Evolutionary conservation across 2,329 filamentous ascomycete genomes (phyloP), one percentile per base, ranked within the genome.

Genomic region (Albophoma yamanashiensis): DNA sequence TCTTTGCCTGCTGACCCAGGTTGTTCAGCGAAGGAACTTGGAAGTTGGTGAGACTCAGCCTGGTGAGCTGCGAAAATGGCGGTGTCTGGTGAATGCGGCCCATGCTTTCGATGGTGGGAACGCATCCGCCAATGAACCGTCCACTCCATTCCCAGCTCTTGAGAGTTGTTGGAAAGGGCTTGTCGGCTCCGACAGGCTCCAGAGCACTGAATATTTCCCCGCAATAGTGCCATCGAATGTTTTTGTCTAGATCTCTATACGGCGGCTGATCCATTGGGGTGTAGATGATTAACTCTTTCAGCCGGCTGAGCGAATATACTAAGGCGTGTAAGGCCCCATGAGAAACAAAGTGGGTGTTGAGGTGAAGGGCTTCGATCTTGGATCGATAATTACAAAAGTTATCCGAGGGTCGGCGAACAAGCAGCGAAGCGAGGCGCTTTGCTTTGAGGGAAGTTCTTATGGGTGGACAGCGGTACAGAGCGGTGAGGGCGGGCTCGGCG

Each of bases 251-350:
- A 42, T 77, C 71, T 47, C 88, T 78, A 69, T 86, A 91, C 0
- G 88, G 88, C 2, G 87, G 79, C 63, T 83, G 75, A 67, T 95
- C 89, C 56, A 82, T 78, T 14, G 81, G 81, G 65, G 92, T 89
- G 63, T 86, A 87, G 20, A 96, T 79, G 60, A 91, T 84, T 39
- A 97, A 73, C 56, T 87, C 81, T 58, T 81, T 81, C 20, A 96
- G 77, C 56, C 84, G 85, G 0, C 87, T 86, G 7, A 91, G 79
- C 55, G 82, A 78, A 47, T 79, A 77, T 25, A 95, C 76, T 57
- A 96, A 72, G 34, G 78, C 67, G 80, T 80, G 67, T 9, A 75
- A 42, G 3, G 69, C 56, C 6, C 61, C 43, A 34, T 68, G 70
- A 75, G 81, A 66, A 71, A 81, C 81, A 7, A 87, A 83, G 65